These are phyloP conservation scores for Pseudogymnoascus sp. DNA, from an alignment of 2,329 filamentous ascomycete species.

Conservation along the genomic window DNA sequence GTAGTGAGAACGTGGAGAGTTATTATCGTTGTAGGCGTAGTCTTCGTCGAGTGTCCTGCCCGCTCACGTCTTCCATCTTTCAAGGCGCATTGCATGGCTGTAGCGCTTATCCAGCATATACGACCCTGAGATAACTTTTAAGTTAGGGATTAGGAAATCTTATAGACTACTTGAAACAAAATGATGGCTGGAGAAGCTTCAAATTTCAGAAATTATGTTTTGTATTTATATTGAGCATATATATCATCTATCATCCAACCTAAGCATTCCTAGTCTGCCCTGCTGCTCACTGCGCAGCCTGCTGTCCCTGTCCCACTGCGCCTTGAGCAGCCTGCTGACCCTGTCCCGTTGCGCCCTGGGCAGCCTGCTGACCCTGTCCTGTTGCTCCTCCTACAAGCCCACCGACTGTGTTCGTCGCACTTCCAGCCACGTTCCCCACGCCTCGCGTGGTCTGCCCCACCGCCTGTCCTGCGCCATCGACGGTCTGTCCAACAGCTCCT, in stretches of 20 bases:
- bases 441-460: conserved; percentile 23
- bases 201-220: neutral
- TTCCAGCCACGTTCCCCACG: conserved; percentile 16
- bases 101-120: no score
- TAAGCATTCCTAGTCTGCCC: neutral
- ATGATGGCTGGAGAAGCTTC: neutral
- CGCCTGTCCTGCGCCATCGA: conserved; percentile 29
- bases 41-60: no score
- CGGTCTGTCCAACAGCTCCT: conserved; percentile 28
- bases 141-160: no score
- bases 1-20: no score
- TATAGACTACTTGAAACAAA: neutral
- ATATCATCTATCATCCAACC: neutral
- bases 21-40: no score
- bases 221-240: neutral
- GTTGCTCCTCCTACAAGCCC: conserved; percentile 17
- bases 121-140: no score
- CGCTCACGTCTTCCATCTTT: no score
- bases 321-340: neutral
- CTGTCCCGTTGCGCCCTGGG: neutral
- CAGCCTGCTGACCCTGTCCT: conserved; percentile 8
- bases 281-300: neutral
- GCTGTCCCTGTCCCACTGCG: neutral
- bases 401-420: conserved; percentile 17
- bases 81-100: no score